phyloP scores from a whole-genome alignment of 495 filamentous ascomycete genomes.

The Penicillium cataractarum region DNA sequence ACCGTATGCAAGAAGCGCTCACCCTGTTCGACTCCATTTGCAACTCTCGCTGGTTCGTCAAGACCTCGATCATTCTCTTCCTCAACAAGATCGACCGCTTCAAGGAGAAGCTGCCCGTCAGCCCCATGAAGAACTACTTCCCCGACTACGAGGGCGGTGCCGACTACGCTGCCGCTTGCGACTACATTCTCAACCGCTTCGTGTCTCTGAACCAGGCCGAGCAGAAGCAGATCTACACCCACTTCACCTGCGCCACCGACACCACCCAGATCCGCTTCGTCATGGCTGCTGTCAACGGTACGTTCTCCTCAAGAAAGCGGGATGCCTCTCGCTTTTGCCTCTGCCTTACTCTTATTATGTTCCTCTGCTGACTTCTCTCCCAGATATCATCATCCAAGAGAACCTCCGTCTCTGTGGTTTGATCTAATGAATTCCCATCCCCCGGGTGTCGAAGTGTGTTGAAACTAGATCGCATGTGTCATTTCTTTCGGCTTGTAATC shows the following conservation, averaged over 20 bases:
- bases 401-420: constrained; percentile 97
- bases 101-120: constrained; percentile 99
- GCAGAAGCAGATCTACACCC: constrained; percentile 99
- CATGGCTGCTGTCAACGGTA: constrained; percentile 99
- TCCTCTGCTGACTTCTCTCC: constrained; percentile 1
- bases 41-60: constrained; percentile 99
- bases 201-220: constrained; percentile 97
- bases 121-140: constrained; percentile 99
- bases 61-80: constrained; percentile 99
- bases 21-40: constrained; percentile 99
- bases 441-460: constrained; percentile 37
- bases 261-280: constrained; percentile 99
- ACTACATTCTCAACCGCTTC: constrained; percentile 97
- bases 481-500: constrained; percentile 31
- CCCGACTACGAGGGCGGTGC: constrained; percentile 95
- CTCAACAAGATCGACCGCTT: constrained; percentile 99
- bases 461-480: constrained; percentile 46
- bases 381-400: constrained; percentile 99
- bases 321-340: not conserved
- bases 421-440: constrained; percentile 67
- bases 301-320: constrained; percentile 31
- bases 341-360: not conserved
- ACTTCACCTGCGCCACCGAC: constrained; percentile 98
- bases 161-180: constrained; percentile 90
- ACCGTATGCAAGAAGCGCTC: constrained; percentile 99